Base-by-base conservation (phyloP, 805 yeast species). In the Wickerhamomyces bisporus region DNA sequence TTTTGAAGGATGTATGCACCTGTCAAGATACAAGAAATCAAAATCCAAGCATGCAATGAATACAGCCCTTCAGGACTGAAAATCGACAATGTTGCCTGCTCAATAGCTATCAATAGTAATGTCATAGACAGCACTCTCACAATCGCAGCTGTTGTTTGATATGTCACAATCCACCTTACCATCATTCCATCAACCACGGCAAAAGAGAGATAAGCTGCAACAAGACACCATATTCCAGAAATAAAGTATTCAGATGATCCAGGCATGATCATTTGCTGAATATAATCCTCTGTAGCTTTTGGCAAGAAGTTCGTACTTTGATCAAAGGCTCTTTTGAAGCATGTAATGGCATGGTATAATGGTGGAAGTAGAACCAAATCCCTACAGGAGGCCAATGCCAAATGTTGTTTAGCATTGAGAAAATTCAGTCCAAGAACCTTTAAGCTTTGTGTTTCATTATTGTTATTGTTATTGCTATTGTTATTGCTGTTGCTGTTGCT, bases 151-250 rank as follows among this genome's bases (percentile, higher is more conserved):
- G 85, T 70, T 1, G 86, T 80, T 40, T 88, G 83, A 59, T 91
- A 91, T 30, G 83, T 86, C 30, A 89, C 94, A 20, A 91, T 86
- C 95, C 98, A 91, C 31, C 98, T 70, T 21, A 87, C 82, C 81
- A 89, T 86, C 33, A 91, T 66, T 1, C 96, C 93, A 54, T 89
- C 96, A 25, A 91, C 65, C 3, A 86, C 86, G 1, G 88, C 79
- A 60, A 81, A 87, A 8, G 94, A 79, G 43, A 91, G 66, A 53
- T 86, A 87, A 3, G 87, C 87, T 1, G 95, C 77, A 9, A 91
- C 98, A 5, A 84, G 53, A 57, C 96, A 86, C 98, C 98, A 91
- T n/a, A 91, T 58, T 0, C 89, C 89, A 4, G 95, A 83, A 42
- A 88, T 64, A 42, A 87, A 69, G 49, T 81, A 82, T 55, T 88